phyloP scores from a whole-genome alignment of 345 rosid species.

The Eucalyptus cloeziana region DNA sequence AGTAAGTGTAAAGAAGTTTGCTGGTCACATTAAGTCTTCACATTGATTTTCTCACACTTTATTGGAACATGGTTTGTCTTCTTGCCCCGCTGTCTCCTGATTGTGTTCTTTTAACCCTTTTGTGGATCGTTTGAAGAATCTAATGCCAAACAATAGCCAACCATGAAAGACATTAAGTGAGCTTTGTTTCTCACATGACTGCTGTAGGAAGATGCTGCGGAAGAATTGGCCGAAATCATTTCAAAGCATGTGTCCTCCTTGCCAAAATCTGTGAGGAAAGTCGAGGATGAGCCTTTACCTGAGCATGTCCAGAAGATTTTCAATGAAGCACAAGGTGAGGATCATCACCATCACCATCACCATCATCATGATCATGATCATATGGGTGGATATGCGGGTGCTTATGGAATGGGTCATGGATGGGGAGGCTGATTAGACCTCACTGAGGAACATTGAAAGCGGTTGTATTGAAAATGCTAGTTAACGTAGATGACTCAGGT shows the following conservation, averaged over 20 bases:
- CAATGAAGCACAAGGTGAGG: conserved; percentile 38
- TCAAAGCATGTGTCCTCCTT: conserved; percentile 43
- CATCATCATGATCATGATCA: conserved; percentile 15
- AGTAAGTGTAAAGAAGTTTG: not conserved
- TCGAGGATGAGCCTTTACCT: conserved; percentile 36
- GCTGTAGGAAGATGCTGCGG: conserved; percentile 49
- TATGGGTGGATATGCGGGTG: conserved; percentile 16
- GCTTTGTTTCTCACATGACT: not conserved
- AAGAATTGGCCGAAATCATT: conserved; percentile 49
- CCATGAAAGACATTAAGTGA: not conserved
- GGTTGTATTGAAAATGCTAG: not conserved
- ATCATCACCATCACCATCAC: conserved; percentile 8
- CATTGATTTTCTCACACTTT: not conserved
- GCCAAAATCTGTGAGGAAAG: conserved; percentile 42
- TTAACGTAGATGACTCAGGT: not conserved
- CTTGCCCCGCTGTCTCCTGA: not conserved
- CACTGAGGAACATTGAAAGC: not conserved
- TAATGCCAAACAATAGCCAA: not conserved
- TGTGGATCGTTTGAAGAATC: not conserved
- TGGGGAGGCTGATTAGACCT: conserved; percentile 9
- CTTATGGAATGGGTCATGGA: conserved; percentile 23
- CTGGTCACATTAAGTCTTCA: not conserved
- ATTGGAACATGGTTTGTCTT: not conserved
- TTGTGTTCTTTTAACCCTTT: not conserved
- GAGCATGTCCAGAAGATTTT: conserved; percentile 36